Evolutionary conservation across 2,329 filamentous ascomycete genomes (phyloP).

Genomic region (Biscogniauxia marginata): DNA sequence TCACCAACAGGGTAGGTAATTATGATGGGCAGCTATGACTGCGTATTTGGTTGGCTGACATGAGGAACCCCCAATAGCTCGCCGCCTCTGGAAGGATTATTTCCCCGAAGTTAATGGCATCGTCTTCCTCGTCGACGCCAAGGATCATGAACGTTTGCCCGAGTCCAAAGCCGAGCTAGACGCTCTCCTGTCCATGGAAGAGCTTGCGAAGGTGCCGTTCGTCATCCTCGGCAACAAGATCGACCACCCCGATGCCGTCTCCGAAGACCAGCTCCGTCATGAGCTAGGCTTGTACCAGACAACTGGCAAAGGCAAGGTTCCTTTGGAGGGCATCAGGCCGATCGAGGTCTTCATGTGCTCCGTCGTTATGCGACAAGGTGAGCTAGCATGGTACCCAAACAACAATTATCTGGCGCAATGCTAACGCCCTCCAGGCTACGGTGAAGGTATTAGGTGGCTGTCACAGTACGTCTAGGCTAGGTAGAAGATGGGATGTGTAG

Average conservation of each 20-base stretch:
- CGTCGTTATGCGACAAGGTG: conserved; percentile 94
- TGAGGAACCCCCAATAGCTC: conserved; percentile 54
- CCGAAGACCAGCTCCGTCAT: conserved; percentile 91
- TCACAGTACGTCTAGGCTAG: conserved; percentile 78
- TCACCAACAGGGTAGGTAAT: conserved; percentile 76
- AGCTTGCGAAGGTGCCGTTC: conserved; percentile 92
- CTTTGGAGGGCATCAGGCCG: conserved; percentile 85
- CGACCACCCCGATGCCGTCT: conserved; percentile 92
- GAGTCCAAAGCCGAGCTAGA: conserved; percentile 98
- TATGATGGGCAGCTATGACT: not conserved
- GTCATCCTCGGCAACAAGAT: conserved; percentile 99
- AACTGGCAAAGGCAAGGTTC: conserved; percentile 92
- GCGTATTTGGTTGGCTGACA: conserved; percentile 6
- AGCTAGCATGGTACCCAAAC: conserved; percentile 26
- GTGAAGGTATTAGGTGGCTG: conserved; percentile 87
- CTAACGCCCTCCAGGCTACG: conserved; percentile 59
- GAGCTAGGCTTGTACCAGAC: conserved; percentile 94
- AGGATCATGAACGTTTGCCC: conserved; percentile 89
- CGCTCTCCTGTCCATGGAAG: conserved; percentile 93
- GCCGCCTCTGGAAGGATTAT: conserved; percentile 94
- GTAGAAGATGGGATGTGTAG: not conserved
- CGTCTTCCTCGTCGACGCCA: conserved; percentile 96
- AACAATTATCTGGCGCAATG: conserved; percentile 6
- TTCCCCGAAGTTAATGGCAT: conserved; percentile 96
- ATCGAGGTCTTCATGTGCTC: conserved; percentile 99